Percentiles rank a stretch among this genome's conserved stretches.
Evolutionary conservation across 805 yeast species (phyloP).

Genomic region (Monosporozyma unispora): DNA sequence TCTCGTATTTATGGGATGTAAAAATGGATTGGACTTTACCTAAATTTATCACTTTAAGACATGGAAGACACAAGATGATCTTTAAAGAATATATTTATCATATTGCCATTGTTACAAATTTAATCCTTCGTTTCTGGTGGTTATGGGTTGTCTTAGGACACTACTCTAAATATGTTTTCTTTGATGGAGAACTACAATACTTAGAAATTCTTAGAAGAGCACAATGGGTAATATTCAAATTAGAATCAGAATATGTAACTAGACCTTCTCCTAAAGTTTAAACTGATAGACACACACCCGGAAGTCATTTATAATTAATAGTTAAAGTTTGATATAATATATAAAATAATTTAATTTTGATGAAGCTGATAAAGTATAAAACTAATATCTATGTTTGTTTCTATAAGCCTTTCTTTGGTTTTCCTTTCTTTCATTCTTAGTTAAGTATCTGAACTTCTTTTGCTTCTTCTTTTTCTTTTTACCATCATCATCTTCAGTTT

Average conservation of each 20-base stretch:
- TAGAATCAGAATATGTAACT: slow-evolving; percentile 61
- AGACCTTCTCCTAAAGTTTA: slow-evolving; percentile 3
- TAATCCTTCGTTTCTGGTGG: slow-evolving; percentile 70
- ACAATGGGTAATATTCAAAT: slow-evolving; percentile 79
- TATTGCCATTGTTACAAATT: slow-evolving; percentile 50
- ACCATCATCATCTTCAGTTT: slow-evolving; percentile 28
- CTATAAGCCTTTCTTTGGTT: slow-evolving; percentile 42
- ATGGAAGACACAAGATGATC: slow-evolving; percentile 4
- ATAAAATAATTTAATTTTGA: not conserved
- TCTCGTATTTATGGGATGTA: slow-evolving; percentile 84
- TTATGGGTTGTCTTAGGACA: slow-evolving; percentile 37
- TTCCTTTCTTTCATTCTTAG: slow-evolving; percentile 65
- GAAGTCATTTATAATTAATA: not conserved
- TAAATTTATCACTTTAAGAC: slow-evolving; percentile 31
- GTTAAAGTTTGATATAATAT: not conserved
- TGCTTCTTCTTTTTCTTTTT: slow-evolving; percentile 28
- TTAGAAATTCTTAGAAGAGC: slow-evolving; percentile 78
- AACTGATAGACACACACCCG: not conserved
- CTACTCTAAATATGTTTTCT: slow-evolving; percentile 39
- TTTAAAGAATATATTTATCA: slow-evolving; percentile 37
- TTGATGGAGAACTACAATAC: slow-evolving; percentile 45
- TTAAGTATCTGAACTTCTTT: slow-evolving; percentile 81
- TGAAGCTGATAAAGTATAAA: not conserved
- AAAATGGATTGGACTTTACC: slow-evolving; percentile 80
- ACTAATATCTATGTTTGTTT: slow-evolving; percentile 27